Conservation (phyloP, 345 rosid species). For the Eucalyptus curtisii region DNA sequence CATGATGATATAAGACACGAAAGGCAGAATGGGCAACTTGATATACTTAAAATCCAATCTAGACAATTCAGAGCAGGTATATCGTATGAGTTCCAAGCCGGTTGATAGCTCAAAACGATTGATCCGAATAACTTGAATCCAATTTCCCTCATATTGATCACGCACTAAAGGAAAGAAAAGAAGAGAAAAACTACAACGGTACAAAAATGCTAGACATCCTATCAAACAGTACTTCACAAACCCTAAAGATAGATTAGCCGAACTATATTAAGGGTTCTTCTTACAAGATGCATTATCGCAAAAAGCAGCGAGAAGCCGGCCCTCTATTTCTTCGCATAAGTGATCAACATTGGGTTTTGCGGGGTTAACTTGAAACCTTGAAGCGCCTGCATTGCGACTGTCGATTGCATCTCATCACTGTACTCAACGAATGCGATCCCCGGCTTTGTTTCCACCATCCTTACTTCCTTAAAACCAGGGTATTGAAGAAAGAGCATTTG, state of each 20-base stretch:
- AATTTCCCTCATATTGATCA: neutral
- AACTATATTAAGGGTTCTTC: neutral
- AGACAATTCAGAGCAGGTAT: neutral
- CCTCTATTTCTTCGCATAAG: slow-evolving; percentile 86
- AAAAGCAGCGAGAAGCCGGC: neutral
- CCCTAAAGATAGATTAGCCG: neutral
- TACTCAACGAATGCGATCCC: slow-evolving; percentile 96
- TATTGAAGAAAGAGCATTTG: slow-evolving; percentile 73
- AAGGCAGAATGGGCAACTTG: neutral
- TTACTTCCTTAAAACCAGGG: slow-evolving; percentile 83
- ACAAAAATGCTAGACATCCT: neutral
- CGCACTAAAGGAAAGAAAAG: neutral
- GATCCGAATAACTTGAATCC: neutral
- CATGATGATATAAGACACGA: neutral
- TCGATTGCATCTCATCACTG: slow-evolving; percentile 80
- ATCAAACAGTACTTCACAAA: neutral
- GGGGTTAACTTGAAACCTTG: slow-evolving; percentile 64
- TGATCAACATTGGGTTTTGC: slow-evolving; percentile 68
- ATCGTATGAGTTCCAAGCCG: neutral
- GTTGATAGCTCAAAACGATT: neutral
- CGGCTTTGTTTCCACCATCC: slow-evolving; percentile 95
- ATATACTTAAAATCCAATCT: neutral
- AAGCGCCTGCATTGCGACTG: slow-evolving; percentile 77
- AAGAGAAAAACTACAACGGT: neutral
- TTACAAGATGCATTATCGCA: neutral